These are phyloP conservation scores for Penicillium freii DNA, from an alignment of 2,329 filamentous ascomycete species.

Conservation along the genomic window DNA sequence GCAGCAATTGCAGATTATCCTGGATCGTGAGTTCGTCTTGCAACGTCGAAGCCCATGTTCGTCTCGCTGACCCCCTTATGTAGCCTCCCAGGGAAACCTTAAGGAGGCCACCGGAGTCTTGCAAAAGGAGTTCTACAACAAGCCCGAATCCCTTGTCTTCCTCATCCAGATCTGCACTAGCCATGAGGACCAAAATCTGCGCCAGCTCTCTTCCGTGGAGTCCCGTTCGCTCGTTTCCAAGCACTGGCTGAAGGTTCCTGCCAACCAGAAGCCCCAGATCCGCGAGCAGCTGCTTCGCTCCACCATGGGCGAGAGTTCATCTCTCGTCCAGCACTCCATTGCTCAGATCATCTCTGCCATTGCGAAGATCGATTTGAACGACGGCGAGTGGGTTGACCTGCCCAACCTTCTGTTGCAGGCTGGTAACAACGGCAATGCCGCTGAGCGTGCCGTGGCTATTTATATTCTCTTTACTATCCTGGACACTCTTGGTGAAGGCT, in stretches of 20 bases:
- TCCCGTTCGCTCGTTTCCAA: conserved; percentile 76
- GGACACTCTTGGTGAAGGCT: conserved; percentile 80
- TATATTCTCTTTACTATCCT: conserved; percentile 92
- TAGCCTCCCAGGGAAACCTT: conserved; percentile 84
- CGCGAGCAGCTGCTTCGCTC: conserved; percentile 81
- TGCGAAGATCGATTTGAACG: conserved; percentile 79
- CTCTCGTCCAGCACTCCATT: conserved; percentile 78
- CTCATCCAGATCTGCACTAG: conserved; percentile 86
- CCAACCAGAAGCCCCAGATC: conserved; percentile 74
- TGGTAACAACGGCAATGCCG: conserved; percentile 68
- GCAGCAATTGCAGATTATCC: conserved; percentile 79
- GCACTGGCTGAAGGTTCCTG: conserved; percentile 76
- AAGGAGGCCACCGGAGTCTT: conserved; percentile 87
- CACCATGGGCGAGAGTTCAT: conserved; percentile 73
- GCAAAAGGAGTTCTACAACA: conserved; percentile 89
- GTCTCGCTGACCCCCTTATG: conserved; percentile 19
- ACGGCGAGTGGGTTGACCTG: conserved; percentile 81
- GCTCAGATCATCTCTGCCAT: conserved; percentile 85
- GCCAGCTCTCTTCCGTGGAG: conserved; percentile 90
- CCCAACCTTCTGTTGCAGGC: conserved; percentile 76
- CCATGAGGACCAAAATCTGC: conserved; percentile 67
- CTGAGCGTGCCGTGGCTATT: conserved; percentile 83
- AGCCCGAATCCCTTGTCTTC: conserved; percentile 77
- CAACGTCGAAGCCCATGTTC: background rate
- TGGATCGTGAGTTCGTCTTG: conserved; percentile 67